These are phyloP conservation scores for Hymenoscyphus infarciens DNA, from an alignment of 2,329 filamentous ascomycete genomes.

Conservation along the genomic window DNA sequence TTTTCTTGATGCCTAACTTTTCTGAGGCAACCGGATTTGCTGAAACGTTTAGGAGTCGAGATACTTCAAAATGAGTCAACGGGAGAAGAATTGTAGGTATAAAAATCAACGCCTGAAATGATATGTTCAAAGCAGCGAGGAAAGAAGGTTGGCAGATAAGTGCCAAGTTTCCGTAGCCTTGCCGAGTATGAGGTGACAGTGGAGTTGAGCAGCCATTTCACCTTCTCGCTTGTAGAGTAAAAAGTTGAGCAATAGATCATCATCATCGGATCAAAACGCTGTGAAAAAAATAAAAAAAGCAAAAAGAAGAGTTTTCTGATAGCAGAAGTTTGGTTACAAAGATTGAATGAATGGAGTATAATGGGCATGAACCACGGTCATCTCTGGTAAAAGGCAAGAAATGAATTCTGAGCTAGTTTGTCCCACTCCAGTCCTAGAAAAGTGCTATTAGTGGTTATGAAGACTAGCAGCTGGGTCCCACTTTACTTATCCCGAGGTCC, in stretches of 20 bases:
- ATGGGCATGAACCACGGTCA: conserved; percentile 43
- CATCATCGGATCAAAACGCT: too few relatives aligned
- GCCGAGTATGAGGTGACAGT: not conserved
- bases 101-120: conserved; percentile 3
- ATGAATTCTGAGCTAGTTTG: conserved; percentile 38
- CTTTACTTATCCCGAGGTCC: not conserved
- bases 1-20: conserved; percentile 10
- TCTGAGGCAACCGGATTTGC: not conserved
- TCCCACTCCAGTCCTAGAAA: conserved; percentile 32
- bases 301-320: conserved; percentile 24
- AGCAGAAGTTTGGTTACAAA: conserved; percentile 42
- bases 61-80: conserved; percentile 3
- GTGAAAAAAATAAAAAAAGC: conserved; percentile 9
- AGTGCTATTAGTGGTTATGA: conserved; percentile 16
- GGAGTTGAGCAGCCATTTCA: not conserved
- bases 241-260: not conserved
- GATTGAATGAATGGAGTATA: conserved; percentile 50
- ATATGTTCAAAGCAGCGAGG: not conserved
- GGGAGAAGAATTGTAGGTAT: not conserved
- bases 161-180: not conserved
- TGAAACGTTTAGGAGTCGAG: not conserved
- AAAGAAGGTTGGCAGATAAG: conserved; percentile 1
- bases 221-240: not conserved
- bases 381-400: conserved; percentile 41
- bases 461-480: not conserved